Evolutionary conservation across 306 rosid genomes (phyloP).

Genomic region (Pyrus pyrifolia): DNA sequence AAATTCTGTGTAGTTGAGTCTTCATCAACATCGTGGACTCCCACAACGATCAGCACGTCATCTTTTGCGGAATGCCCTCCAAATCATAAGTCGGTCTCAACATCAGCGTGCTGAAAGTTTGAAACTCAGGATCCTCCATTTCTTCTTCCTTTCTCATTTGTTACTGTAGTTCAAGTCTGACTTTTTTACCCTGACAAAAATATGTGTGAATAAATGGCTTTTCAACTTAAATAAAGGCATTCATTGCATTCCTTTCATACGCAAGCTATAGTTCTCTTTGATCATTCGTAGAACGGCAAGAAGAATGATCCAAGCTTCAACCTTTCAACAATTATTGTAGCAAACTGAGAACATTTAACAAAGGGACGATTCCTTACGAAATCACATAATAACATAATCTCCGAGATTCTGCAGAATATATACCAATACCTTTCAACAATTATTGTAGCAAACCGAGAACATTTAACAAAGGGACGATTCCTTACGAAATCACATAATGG

Average conservation of each 20-base stretch:
- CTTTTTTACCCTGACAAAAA: neutral
- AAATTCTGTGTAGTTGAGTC: slow-evolving; percentile 21
- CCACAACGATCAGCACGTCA: slow-evolving; percentile 73
- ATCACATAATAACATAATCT: neutral
- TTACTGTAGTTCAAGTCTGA: neutral
- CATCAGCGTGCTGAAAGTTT: neutral
- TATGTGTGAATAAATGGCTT: neutral
- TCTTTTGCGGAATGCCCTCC: slow-evolving; percentile 64
- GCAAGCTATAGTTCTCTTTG: slow-evolving; percentile 69
- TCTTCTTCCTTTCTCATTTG: neutral
- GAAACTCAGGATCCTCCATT: neutral
- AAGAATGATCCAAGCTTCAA: slow-evolving; percentile 90
- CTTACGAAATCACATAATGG: neutral
- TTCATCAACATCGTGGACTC: slow-evolving; percentile 46
- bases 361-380: neutral
- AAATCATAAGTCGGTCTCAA: slow-evolving; percentile 23
- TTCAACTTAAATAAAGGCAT: neutral
- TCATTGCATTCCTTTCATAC: slow-evolving; percentile 32
- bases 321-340: slow-evolving; percentile 40
- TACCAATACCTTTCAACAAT: slow-evolving; percentile 29
- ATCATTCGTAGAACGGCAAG: slow-evolving; percentile 88
- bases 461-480: neutral
- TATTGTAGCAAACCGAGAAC: slow-evolving; percentile 13
- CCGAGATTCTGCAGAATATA: neutral
- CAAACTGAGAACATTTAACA: slow-evolving; percentile 11